These are phyloP conservation scores for Camellia oleifera DNA, from an alignment of 179 eudicot genomes.

Conservation along the genomic window DNA sequence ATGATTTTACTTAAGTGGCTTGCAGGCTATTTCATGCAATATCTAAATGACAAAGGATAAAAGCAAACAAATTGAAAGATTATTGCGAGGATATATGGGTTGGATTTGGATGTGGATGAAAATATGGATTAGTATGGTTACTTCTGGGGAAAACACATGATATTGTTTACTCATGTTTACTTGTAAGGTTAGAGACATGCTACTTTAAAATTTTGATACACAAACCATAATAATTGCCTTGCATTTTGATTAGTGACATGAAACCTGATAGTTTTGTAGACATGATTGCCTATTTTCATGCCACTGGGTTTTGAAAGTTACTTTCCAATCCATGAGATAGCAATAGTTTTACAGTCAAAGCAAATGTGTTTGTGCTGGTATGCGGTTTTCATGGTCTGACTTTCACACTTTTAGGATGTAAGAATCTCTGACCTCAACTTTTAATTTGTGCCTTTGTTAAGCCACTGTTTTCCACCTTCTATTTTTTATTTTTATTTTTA, in stretches of 20 bases:
- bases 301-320: too few species aligned
- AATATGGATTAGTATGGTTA: slow-evolving; percentile 1
- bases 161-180: not conserved
- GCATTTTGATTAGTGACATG: not conserved
- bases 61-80: not conserved
- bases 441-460: not conserved
- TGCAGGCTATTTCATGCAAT: not conserved
- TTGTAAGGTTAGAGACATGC: not conserved
- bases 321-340: too few species aligned
- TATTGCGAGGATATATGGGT: not conserved
- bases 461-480: not conserved
- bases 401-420: not conserved
- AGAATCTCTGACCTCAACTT: slow-evolving; percentile 9
- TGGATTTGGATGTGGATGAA: not conserved
- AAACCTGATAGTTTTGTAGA: not conserved
- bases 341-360: not conserved
- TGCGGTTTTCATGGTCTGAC: not conserved
- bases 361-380: not conserved
- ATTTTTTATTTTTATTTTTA: not conserved
- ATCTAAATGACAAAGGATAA: not conserved
- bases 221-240: too few species aligned
- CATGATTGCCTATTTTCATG: too few species aligned
- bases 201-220: too few species aligned
- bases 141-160: not conserved
- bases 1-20: not conserved